Conservation (phyloP, 306 rosid species). For the Inga leiocalycina region DNA sequence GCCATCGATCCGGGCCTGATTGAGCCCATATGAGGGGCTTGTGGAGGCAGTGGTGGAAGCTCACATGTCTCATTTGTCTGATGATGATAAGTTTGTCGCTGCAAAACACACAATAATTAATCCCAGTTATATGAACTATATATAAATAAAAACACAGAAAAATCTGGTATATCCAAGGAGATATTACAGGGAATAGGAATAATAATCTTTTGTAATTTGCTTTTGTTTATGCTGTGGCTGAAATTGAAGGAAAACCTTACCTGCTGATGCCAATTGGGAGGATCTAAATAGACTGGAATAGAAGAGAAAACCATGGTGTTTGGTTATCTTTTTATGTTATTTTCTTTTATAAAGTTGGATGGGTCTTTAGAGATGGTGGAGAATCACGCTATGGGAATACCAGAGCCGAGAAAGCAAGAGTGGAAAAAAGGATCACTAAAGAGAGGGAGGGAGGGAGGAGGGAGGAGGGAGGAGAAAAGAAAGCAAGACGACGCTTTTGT, state of each 20-base stretch:
- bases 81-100: constrained; percentile 45
- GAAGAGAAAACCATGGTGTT: constrained; percentile 80
- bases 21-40: constrained; percentile 38
- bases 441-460: constrained; percentile 17
- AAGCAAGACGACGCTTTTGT: constrained; percentile 49
- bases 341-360: constrained; percentile 72
- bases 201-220: constrained; percentile 39
- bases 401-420: constrained; percentile 56
- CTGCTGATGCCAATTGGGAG: constrained; percentile 79
- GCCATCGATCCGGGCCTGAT: constrained; percentile 64
- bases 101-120: constrained; percentile 30
- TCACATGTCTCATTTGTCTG: constrained; percentile 24
- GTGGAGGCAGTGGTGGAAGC: constrained; percentile 41
- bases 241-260: constrained; percentile 51
- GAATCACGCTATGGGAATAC: constrained; percentile 78
- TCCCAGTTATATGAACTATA: constrained; percentile 9
- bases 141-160: constrained; percentile 30
- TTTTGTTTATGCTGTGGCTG: constrained; percentile 32
- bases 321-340: constrained; percentile 31
- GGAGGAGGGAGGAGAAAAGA: constrained; percentile 30
- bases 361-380: constrained; percentile 76
- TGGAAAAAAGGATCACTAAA: constrained; percentile 27
- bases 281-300: constrained; percentile 79
- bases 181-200: constrained; percentile 58
- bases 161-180: constrained; percentile 55